Percentiles rank a stretch among this genome's conserved stretches.
Evolutionary conservation across 495 filamentous ascomycete genomes (phyloP).

Genomic region (Hypoxylon rickii): DNA sequence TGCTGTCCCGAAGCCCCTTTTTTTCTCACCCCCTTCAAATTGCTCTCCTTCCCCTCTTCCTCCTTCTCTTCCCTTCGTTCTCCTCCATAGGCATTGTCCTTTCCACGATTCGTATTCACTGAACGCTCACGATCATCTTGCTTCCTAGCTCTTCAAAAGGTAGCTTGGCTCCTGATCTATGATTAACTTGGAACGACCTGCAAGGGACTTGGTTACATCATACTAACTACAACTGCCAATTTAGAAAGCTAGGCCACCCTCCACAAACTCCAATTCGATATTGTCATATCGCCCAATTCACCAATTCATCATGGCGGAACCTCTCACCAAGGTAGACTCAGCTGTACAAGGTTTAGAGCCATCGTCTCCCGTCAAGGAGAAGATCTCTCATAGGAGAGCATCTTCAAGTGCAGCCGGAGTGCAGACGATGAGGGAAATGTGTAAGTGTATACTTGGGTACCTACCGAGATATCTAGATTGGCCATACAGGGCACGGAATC

Average conservation of each 20-base stretch:
- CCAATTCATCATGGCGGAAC: conserved; percentile 42
- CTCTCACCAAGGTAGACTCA: conserved; percentile 84
- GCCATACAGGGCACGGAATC: no score
- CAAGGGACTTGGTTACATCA: no score
- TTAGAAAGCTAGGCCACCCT: conserved; percentile 13
- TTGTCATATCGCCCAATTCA: conserved; percentile 7
- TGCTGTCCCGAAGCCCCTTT: conserved; percentile 31
- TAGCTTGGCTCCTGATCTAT: no score
- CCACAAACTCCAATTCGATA: conserved; percentile 9
- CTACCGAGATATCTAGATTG: no score
- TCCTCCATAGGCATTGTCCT: conserved; percentile 34
- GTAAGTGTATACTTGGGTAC: conserved; percentile 55
- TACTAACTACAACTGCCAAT: conserved; percentile 5
- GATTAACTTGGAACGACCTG: no score
- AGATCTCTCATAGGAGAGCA: conserved; percentile 59
- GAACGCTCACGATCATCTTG: conserved; percentile 24
- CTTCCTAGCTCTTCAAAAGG: conserved; percentile 30
- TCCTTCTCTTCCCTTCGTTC: conserved; percentile 25
- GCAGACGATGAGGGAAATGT: conserved; percentile 82
- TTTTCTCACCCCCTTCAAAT: conserved; percentile 30
- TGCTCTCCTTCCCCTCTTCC: conserved; percentile 28
- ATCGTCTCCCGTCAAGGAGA: conserved; percentile 66
- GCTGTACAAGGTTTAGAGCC: conserved; percentile 74
- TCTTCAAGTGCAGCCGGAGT: conserved; percentile 71
- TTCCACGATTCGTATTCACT: conserved; percentile 33